These are phyloP conservation scores for Pseudogymnoascus verrucosus DNA, from an alignment of 2,329 filamentous ascomycete genomes.

Conservation along the genomic window DNA sequence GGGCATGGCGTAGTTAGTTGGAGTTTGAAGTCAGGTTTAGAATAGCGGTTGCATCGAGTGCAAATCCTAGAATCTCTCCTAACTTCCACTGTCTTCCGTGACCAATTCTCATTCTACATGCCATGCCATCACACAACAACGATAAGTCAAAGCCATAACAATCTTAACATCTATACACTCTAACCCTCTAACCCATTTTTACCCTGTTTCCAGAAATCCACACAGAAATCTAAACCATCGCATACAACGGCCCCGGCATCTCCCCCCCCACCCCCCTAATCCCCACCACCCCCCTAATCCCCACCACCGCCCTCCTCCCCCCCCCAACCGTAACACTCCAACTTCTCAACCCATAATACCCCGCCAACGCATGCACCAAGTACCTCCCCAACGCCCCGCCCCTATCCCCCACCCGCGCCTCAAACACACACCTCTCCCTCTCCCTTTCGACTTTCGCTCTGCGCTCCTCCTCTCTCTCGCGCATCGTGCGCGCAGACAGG, in stretches of 20 bases:
- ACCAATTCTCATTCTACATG: neutral
- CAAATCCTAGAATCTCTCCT: neutral
- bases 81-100: neutral
- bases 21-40: neutral
- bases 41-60: neutral
- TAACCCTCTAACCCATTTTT: neutral
- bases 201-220: no score
- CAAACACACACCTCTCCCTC: slow-evolving; percentile 68
- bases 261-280: slow-evolving; percentile 36
- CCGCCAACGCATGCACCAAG: slow-evolving; percentile 85
- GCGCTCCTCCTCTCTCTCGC: slow-evolving; percentile 40
- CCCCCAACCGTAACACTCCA: slow-evolving; percentile 51
- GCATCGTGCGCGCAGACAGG: slow-evolving; percentile 45
- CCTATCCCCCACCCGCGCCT: slow-evolving; percentile 76
- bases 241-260: slow-evolving; percentile 20
- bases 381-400: slow-evolving; percentile 54
- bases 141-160: neutral
- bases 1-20: neutral
- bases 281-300: slow-evolving; percentile 44
- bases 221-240: slow-evolving; percentile 11
- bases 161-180: neutral
- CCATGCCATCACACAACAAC: neutral
- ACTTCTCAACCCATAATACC: slow-evolving; percentile 59
- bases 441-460: slow-evolving; percentile 44
- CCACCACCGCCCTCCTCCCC: slow-evolving; percentile 76